Evolutionary conservation across 371 early-diverging fungal species (phyloP).

Genomic region (Lichtheimia ramosa): DNA sequence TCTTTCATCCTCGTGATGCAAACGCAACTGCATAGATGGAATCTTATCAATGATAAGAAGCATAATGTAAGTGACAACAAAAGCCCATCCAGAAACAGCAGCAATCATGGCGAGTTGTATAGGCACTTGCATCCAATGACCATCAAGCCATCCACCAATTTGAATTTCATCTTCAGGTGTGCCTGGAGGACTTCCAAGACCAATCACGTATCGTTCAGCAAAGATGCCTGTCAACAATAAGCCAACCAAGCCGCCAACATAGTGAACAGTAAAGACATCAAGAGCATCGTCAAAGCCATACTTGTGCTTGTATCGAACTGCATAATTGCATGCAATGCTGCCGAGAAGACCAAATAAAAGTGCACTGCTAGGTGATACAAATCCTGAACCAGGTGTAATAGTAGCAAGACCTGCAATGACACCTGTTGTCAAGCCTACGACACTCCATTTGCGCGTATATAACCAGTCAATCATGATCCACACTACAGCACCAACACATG

Average conservation of each 20-base stretch:
- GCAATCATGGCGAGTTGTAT: conserved; percentile 60
- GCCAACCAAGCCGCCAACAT: conserved; percentile 75
- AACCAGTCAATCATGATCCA: conserved; percentile 76
- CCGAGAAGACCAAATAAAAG: conserved; percentile 68
- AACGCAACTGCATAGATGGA: conserved; percentile 54
- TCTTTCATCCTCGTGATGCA: conserved; percentile 59
- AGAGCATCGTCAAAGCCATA: conserved; percentile 77
- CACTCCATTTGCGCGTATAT: conserved; percentile 63
- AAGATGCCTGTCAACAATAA: conserved; percentile 74
- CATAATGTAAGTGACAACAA: conserved; percentile 61
- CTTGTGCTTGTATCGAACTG: conserved; percentile 60
- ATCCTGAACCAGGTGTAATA: conserved; percentile 81
- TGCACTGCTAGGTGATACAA: conserved; percentile 68
- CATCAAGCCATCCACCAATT: conserved; percentile 68
- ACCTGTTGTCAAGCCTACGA: conserved; percentile 82
- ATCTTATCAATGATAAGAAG: conserved; percentile 48
- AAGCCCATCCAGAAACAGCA: conserved; percentile 61
- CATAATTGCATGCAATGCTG: conserved; percentile 65
- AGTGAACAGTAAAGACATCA: conserved; percentile 74
- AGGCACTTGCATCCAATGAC: conserved; percentile 64
- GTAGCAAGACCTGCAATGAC: conserved; percentile 80
- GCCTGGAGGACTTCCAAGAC: conserved; percentile 62
- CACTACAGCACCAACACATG: conserved; percentile 68
- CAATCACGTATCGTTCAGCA: conserved; percentile 61
- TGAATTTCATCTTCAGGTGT: conserved; percentile 46